A percentile compares a stretch with the other conserved stretches of the same genome.
Evolutionary conservation across 257 asterid species (phyloP).

Genomic region (Solanum paucissectum): DNA sequence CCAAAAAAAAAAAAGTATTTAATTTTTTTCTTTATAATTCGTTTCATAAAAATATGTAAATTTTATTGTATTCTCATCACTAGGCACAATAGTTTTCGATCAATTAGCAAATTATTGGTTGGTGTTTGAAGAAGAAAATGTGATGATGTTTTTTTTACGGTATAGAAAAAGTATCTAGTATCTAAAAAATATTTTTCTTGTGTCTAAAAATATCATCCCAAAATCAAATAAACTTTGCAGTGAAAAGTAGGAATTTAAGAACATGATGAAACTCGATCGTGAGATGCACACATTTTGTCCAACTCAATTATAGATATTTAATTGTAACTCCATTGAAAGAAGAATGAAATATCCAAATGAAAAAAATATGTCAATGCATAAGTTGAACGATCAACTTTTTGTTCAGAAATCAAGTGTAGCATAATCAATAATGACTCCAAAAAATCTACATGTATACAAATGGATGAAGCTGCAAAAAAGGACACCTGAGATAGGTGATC

Average conservation of each 20-base stretch:
- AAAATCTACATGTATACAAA: not conserved
- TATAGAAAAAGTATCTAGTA: not conserved
- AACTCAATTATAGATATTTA: not conserved
- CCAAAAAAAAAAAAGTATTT: not conserved
- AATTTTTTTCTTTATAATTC: too few relatives aligned
- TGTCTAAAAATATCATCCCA: not conserved
- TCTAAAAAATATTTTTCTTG: not conserved
- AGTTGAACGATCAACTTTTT: not conserved
- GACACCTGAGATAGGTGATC: conserved; percentile 36
- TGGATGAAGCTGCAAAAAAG: not conserved
- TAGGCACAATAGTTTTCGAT: not conserved
- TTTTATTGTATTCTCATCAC: not conserved
- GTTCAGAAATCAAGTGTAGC: not conserved
- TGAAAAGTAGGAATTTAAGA: not conserved
- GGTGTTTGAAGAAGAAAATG: not conserved
- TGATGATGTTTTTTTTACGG: not conserved
- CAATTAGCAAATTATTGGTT: not conserved
- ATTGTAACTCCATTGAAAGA: not conserved
- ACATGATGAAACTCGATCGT: not conserved
- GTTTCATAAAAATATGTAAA: not conserved
- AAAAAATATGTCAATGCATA: not conserved
- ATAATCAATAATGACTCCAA: not conserved
- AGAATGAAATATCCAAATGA: not conserved
- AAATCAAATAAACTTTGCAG: not conserved
- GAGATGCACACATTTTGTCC: not conserved